Evolutionary conservation across 768 basidiomycete genomes (phyloP), one percentile per base, ranked within the genome.

Genomic region (Tulasnella calospora): DNA sequence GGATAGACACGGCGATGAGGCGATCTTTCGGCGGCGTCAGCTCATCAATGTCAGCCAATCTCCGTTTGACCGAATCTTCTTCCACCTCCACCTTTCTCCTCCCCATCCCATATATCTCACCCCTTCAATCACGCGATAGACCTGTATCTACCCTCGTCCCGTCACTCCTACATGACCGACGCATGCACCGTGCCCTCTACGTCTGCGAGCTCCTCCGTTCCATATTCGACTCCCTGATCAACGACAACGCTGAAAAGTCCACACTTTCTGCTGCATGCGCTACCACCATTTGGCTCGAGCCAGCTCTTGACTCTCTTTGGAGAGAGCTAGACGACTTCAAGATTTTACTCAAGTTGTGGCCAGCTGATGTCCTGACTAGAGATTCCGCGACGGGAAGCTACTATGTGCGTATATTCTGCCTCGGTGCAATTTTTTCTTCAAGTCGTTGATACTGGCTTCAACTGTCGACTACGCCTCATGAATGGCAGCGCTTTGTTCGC

Each of bases 241-340:
- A 6, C 38, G 33, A 46, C 36, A 46, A 46, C 21, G 71, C 38
- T 36, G 71, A 72, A 41, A 5, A 35, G 12, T 72, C 71, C 30
- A 40, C 27, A 36, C 21, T 72, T 36, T 40, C 36, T 72, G 71
- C 71, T 27, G 71, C 71, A 40, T 72, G 30, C 17, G 44, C 71
- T 72, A 72, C 71, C 38, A 40, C 35, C 19, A 72, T 72, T 6
- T 72, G 19, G 21, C 71, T 72, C 36, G 71, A 72, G 71, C 71
- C 71, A 40, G 71, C 71, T 72, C 71, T 72, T 12, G 71, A 72
- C 27, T 46, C 38, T 46, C 71, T 72, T 3, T 72, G 71, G 71
- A 72, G 71, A 72, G 36, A 72, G 30, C 9, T 72, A 23, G 71
- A 72, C 38, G 71, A 72, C 36, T 72, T 72, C 71, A 72, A 72